A percentile compares a stretch with the other conserved stretches of the same genome.
Evolutionary conservation across 2,329 filamentous ascomycete genomes (phyloP).

Genomic region (Clonostachys chloroleuca): DNA sequence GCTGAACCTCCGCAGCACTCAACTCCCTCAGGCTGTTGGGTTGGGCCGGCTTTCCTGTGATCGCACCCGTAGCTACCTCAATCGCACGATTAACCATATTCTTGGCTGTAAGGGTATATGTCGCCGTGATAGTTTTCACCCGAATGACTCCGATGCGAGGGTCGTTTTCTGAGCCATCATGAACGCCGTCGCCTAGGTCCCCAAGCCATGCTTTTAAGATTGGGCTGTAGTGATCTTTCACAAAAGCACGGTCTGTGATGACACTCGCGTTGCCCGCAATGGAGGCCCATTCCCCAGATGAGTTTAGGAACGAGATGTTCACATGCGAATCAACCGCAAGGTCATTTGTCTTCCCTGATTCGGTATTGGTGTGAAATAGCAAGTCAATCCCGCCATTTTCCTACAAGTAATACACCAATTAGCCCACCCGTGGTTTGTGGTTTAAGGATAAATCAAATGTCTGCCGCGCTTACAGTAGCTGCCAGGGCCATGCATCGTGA

Average conservation of each 20-base stretch:
- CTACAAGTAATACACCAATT: conserved; percentile 31
- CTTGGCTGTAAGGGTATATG: conserved; percentile 63
- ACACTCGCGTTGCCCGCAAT: conserved; percentile 70
- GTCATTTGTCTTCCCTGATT: conserved; percentile 84
- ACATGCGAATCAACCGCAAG: conserved; percentile 66
- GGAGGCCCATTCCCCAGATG: conserved; percentile 79
- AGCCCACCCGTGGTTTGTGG: no score
- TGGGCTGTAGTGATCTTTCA: conserved; percentile 73
- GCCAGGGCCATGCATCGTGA: conserved; percentile 86
- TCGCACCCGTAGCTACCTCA: conserved; percentile 71
- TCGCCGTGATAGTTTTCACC: conserved; percentile 67
- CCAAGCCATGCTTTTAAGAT: conserved; percentile 80
- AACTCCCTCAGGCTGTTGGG: conserved; percentile 78
- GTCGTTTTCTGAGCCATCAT: conserved; percentile 78
- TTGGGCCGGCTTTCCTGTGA: conserved; percentile 66
- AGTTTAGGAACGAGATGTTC: conserved; percentile 78
- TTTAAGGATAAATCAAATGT: not conserved
- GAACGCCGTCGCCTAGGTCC: conserved; percentile 76
- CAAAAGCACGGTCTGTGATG: conserved; percentile 61
- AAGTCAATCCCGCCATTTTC: conserved; percentile 76
- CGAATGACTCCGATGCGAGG: conserved; percentile 79
- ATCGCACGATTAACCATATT: conserved; percentile 59
- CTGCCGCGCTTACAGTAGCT: conserved; percentile 55
- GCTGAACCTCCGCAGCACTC: conserved; percentile 57
- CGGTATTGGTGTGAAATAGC: conserved; percentile 88